Percentiles rank a stretch among this genome's conserved stretches.
Conservation (phyloP, 2,329 filamentous ascomycete species). For the Calcarisporium arbuscula region DNA sequence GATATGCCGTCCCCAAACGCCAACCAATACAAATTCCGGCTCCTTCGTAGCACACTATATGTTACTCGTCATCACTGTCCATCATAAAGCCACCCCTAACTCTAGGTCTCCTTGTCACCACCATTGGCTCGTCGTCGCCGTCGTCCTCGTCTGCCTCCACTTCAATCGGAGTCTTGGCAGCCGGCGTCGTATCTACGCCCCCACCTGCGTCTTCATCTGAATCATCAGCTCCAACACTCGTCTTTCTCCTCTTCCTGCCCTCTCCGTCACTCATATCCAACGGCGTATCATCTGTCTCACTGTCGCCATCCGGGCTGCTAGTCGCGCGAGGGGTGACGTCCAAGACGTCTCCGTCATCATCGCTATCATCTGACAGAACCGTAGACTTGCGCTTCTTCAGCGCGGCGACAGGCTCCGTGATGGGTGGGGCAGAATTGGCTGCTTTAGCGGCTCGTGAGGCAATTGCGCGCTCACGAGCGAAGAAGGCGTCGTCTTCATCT, state of each 20-base stretch:
- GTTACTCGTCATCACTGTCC: slow-evolving; percentile 54
- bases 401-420: slow-evolving; percentile 3
- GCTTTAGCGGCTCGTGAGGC: slow-evolving; percentile 45
- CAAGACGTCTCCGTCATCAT: no score
- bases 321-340: no score
- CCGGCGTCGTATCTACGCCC: slow-evolving; percentile 13
- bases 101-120: slow-evolving; percentile 32
- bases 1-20: no score
- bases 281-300: slow-evolving; percentile 19
- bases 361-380: slow-evolving; percentile 21
- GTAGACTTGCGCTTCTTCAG: slow-evolving; percentile 23
- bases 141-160: slow-evolving; percentile 19
- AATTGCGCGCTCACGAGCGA: slow-evolving; percentile 58
- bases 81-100: slow-evolving; percentile 49
- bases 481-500: slow-evolving; percentile 66
- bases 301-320: slow-evolving; percentile 18
- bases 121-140: slow-evolving; percentile 20
- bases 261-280: slow-evolving; percentile 27
- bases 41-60: no score
- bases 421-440: slow-evolving; percentile 17
- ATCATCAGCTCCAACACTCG: slow-evolving; percentile 16
- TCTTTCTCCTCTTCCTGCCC: slow-evolving; percentile 29
- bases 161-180: not conserved
- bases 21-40: no score
- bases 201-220: slow-evolving; percentile 21